Percentiles rank a stretch among this genome's conserved stretches.
These are phyloP conservation scores for Clavispora phyllophila DNA, from an alignment of 805 yeast genomes.

Conservation along the genomic window DNA sequence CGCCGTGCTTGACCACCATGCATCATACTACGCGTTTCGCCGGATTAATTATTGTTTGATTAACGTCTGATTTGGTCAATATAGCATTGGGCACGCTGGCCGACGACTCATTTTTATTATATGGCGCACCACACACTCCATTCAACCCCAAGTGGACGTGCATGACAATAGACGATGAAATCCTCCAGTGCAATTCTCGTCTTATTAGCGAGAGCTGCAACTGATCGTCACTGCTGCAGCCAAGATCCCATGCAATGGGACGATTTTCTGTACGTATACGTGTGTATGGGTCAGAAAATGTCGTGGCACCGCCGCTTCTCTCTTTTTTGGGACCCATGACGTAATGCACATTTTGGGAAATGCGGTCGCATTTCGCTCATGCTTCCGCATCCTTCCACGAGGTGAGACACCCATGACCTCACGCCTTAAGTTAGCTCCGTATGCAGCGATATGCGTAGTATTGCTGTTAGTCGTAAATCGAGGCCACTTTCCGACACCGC, in stretches of 20 bases:
- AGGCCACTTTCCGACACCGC: no score
- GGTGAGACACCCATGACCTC: neutral
- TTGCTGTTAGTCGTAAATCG: no score
- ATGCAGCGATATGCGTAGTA: neutral
- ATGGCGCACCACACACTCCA: neutral
- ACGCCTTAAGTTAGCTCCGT: neutral
- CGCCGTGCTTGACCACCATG: neutral
- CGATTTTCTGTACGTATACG: no score
- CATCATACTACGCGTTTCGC: no score
- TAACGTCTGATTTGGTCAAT: no score
- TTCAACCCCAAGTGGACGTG: neutral
- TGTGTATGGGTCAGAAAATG: neutral
- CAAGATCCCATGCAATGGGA: no score
- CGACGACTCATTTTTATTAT: no score
- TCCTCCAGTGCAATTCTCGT: neutral
- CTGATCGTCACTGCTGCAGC: neutral
- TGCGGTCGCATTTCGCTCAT: neutral
- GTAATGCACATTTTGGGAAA: neutral
- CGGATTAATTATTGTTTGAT: no score
- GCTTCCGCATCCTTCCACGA: neutral
- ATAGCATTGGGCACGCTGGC: no score
- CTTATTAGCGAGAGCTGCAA: neutral
- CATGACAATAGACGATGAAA: neutral
- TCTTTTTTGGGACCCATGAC: neutral
- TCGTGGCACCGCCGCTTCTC: neutral